phyloP scores from a whole-genome alignment of 1,139 yeast species.

The Pneumocystis wakefieldiae region DNA sequence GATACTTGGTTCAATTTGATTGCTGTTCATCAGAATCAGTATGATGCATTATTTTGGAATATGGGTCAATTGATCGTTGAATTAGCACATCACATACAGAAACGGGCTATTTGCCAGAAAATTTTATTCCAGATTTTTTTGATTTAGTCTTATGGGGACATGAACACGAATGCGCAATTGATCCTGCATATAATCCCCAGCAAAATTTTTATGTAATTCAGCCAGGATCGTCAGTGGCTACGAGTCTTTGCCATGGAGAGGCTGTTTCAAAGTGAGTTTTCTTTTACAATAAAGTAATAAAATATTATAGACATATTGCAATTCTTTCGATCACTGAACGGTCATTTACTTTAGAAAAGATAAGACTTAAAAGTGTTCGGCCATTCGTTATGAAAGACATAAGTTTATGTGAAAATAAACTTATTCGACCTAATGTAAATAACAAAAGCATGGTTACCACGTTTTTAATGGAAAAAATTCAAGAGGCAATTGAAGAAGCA shows the following conservation, averaged over 20 bases:
- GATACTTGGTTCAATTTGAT: slow-evolving; percentile 71
- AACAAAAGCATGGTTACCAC: slow-evolving; percentile 46
- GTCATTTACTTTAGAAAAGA: slow-evolving; percentile 46
- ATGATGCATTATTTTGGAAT: slow-evolving; percentile 17
- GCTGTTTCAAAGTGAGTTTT: slow-evolving; percentile 40
- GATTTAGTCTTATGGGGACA: slow-evolving; percentile 93
- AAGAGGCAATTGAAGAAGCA: slow-evolving; percentile 49
- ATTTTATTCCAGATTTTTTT: slow-evolving; percentile 62
- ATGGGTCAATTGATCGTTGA: not conserved
- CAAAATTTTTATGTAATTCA: slow-evolving; percentile 69
- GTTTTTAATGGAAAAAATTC: slow-evolving; percentile 42
- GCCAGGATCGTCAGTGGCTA: slow-evolving; percentile 91
- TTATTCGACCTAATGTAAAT: slow-evolving; percentile 49
- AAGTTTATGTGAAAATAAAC: slow-evolving; percentile 36
- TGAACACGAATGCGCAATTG: slow-evolving; percentile 85
- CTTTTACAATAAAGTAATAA: not conserved
- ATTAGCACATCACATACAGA: slow-evolving; percentile 53
- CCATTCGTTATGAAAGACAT: slow-evolving; percentile 69
- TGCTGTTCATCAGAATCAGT: slow-evolving; percentile 79
- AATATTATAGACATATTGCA: slow-evolving; percentile 34
- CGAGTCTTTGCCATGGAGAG: slow-evolving; percentile 79
- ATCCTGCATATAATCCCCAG: slow-evolving; percentile 48
- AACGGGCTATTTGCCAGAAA: slow-evolving; percentile 73
- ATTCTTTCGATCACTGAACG: slow-evolving; percentile 48
- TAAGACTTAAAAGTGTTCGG: slow-evolving; percentile 57